Base-by-base conservation (phyloP, 768 basidiomycete genomes). In the Amanita rubescens region DNA sequence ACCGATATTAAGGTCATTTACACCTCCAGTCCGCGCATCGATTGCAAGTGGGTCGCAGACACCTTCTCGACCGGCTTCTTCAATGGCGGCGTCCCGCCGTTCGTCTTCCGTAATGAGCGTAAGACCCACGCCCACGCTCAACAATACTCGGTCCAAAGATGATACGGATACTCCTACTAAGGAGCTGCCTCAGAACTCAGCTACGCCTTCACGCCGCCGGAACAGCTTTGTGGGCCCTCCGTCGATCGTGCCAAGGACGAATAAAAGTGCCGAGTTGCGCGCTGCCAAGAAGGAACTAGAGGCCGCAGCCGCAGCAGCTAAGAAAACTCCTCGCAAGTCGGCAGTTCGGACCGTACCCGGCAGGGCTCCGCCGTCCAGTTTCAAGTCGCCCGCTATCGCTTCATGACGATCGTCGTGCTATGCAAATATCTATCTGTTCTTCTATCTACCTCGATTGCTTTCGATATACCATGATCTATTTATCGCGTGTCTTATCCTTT, bases 201-300 rank as follows among this genome's bases (percentile, higher is more conserved):
- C 42, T 44, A 17, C 41, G 1, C 69, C 71, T 43, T 76, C 78
- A 3, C 81, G 84, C 17, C 81, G 84, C 17, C 80, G 76, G 3
- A 80, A 78, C 62, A 84, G 83, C 60, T 63, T 79, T 56, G 60
- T 75, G 41, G 71, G 69, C 48, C 72, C 75, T 1, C 87, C 90
- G 1, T 72, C 75, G 3, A 87, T 90, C 55, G 65, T 67, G 8
- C 90, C 90, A 7, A 75, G 86, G 51, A 78, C 73, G 56, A 93
- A 93, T 67, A 82, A 77, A 65, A 90, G 84, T 59, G 88, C 90
- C 2, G 69, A 80, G 5, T 65, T 92, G 51, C 75, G 89, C 20
- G 79, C 75, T 10, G 84, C 83, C 56, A 90, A 90, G 71, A 74
- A 79, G 69, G 84, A 78, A 55, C 73, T 72, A 30, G 77, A 78